Evolutionary conservation across 169 alveolate genomes (phyloP).

Genomic region (Perkinsus olseni): DNA sequence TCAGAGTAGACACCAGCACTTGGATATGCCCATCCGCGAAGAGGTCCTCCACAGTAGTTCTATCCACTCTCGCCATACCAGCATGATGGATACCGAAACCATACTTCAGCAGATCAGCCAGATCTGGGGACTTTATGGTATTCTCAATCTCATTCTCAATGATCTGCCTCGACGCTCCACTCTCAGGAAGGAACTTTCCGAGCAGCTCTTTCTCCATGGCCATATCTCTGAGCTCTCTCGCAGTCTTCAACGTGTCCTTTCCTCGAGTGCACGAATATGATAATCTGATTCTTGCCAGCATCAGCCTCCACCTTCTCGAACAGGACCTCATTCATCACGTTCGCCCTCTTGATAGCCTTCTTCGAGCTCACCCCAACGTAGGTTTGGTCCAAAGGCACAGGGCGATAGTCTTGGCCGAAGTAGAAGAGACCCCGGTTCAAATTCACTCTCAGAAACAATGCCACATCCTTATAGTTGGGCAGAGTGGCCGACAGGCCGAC

Average conservation of each 20-base stretch:
- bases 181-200: slow-evolving; percentile 67
- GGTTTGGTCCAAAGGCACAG: slow-evolving; percentile 94
- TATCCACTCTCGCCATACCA: slow-evolving; percentile 93
- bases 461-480: slow-evolving; percentile 99
- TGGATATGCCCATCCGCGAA: slow-evolving; percentile 91
- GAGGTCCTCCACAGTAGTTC: slow-evolving; percentile 93
- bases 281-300: slow-evolving; percentile 81
- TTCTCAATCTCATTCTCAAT: slow-evolving; percentile 74
- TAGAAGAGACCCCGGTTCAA: slow-evolving; percentile 80
- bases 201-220: slow-evolving; percentile 76
- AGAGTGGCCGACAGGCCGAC: slow-evolving; percentile 99
- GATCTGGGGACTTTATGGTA: slow-evolving; percentile 64
- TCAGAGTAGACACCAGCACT: slow-evolving; percentile 96
- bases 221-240: slow-evolving; percentile 77
- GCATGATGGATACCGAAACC: slow-evolving; percentile 99
- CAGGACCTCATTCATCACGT: slow-evolving; percentile 88
- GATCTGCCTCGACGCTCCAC: slow-evolving; percentile 79
- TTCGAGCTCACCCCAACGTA: slow-evolving; percentile 96
- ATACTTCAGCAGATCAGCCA: slow-evolving; percentile 90
- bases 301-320: slow-evolving; percentile 80
- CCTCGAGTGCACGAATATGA: slow-evolving; percentile 97
- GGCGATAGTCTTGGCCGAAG: slow-evolving; percentile 92
- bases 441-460: slow-evolving; percentile 87
- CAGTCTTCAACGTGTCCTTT: slow-evolving; percentile 97
- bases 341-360: slow-evolving; percentile 87